Evolutionary conservation across 768 basidiomycete genomes (phyloP).

Genomic region (Tubosaeta sp.): DNA sequence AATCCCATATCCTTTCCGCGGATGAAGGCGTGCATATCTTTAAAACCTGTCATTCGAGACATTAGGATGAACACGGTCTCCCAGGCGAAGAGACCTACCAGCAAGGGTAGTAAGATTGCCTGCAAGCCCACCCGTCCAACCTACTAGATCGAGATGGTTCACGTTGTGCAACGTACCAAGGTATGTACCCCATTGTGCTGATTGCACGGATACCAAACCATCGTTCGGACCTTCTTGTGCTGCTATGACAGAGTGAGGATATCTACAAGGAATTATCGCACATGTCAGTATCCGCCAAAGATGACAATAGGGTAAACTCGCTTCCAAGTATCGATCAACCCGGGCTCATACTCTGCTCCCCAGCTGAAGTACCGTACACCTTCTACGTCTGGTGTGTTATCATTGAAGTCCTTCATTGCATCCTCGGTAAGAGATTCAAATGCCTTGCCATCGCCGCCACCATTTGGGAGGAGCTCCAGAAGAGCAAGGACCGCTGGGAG

Average conservation of each 20-base stretch:
- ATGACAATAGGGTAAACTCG: slow-evolving; percentile 12
- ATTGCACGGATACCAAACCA: slow-evolving; percentile 85
- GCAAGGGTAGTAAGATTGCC: slow-evolving; percentile 25
- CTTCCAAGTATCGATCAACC: slow-evolving; percentile 89
- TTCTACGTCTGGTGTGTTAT: slow-evolving; percentile 72
- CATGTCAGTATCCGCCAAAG: not conserved
- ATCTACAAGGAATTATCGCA: slow-evolving; percentile 25
- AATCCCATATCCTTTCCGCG: slow-evolving; percentile 88
- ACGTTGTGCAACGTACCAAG: slow-evolving; percentile 88
- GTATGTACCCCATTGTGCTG: slow-evolving; percentile 93
- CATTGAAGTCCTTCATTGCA: slow-evolving; percentile 87
- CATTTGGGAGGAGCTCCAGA: slow-evolving; percentile 82
- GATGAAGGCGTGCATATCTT: slow-evolving; percentile 89
- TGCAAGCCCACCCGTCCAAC: slow-evolving; percentile 62
- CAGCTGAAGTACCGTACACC: slow-evolving; percentile 90
- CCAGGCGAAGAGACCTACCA: slow-evolving; percentile 3
- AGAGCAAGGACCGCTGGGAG: slow-evolving; percentile 69
- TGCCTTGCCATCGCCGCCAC: slow-evolving; percentile 92
- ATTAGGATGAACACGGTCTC: not conserved
- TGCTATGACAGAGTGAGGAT: slow-evolving; percentile 75
- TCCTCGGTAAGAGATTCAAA: slow-evolving; percentile 84
- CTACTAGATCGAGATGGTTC: slow-evolving; percentile 89
- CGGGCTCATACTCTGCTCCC: slow-evolving; percentile 89
- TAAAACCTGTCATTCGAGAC: slow-evolving; percentile 29
- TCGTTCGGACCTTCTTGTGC: slow-evolving; percentile 92